Evolutionary conservation across 805 yeast species (phyloP).

Genomic region (Debaryomyces hansenii): DNA sequence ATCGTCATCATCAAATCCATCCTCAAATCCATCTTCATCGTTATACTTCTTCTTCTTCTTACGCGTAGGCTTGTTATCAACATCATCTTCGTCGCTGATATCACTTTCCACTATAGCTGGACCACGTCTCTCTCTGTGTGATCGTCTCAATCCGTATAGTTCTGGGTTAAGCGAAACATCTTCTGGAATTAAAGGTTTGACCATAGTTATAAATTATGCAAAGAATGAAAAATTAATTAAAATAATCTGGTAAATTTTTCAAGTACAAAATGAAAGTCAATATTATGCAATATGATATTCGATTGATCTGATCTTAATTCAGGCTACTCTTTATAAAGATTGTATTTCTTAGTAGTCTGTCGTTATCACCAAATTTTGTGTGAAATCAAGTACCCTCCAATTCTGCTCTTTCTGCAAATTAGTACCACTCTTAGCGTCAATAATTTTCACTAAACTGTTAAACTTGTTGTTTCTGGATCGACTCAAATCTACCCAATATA

Average conservation of each 20-base stretch:
- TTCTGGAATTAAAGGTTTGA: slow-evolving; percentile 36
- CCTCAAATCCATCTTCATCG: slow-evolving; percentile 25
- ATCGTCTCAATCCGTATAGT: slow-evolving; percentile 78
- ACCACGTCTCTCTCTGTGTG: slow-evolving; percentile 58
- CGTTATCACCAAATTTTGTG: no score
- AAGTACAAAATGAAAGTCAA: not conserved
- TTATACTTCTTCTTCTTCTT: slow-evolving; percentile 18
- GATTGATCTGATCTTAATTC: no score
- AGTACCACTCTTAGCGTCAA: no score
- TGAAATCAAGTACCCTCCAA: no score
- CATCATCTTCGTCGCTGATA: slow-evolving; percentile 36
- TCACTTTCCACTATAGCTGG: slow-evolving; percentile 34
- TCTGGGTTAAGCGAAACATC: slow-evolving; percentile 73
- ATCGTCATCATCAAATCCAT: slow-evolving; percentile 6
- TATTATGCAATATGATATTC: not conserved
- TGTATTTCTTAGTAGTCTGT: no score
- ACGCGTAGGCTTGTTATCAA: slow-evolving; percentile 19
- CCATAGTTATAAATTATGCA: slow-evolving; percentile 17
- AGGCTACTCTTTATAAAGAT: no score
- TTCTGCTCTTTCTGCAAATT: no score
- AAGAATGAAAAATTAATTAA: not conserved
- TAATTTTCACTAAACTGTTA: no score
- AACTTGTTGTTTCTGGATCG: no score
- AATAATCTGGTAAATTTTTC: not conserved
- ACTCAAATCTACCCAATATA: no score